These are phyloP conservation scores for Botrytis pseudocinerea DNA, from an alignment of 2,329 filamentous ascomycete genomes.

Conservation along the genomic window DNA sequence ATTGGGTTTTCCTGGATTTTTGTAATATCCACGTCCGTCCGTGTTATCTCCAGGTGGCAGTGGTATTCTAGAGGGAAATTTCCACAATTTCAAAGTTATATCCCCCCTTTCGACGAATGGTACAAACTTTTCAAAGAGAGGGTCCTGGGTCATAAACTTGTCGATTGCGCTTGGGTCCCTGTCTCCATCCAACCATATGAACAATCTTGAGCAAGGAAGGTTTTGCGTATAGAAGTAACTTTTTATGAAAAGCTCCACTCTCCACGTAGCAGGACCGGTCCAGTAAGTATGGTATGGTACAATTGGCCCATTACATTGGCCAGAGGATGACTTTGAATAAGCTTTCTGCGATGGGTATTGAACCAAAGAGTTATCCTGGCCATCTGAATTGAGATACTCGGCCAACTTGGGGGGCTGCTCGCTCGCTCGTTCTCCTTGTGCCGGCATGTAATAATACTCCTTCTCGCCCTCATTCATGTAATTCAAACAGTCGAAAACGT, in stretches of 20 bases:
- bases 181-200: constrained; percentile 56
- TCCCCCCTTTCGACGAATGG: constrained; percentile 55
- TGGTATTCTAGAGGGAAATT: constrained; percentile 53
- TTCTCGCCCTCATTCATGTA: constrained; percentile 51
- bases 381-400: constrained; percentile 42
- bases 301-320: constrained; percentile 56
- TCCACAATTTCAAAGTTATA: constrained; percentile 53
- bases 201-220: constrained; percentile 53
- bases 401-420: constrained; percentile 38
- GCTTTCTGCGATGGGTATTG: constrained; percentile 41
- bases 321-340: constrained; percentile 46
- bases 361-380: constrained; percentile 39
- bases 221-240: constrained; percentile 58
- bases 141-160: constrained; percentile 53
- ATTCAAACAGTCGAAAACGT: constrained; percentile 53
- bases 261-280: constrained; percentile 57
- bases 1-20: constrained; percentile 46
- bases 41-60: constrained; percentile 51
- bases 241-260: constrained; percentile 58
- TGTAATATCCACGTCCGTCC: constrained; percentile 52
- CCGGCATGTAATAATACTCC: constrained; percentile 52
- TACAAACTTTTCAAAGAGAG: constrained; percentile 53
- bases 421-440: constrained; percentile 38
- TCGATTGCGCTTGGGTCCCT: constrained; percentile 51
- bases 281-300: constrained; percentile 58